Evolutionary conservation across 2,329 filamentous ascomycete species (phyloP), one percentile per base, ranked within the genome.

Genomic region (Alternaria atra): DNA sequence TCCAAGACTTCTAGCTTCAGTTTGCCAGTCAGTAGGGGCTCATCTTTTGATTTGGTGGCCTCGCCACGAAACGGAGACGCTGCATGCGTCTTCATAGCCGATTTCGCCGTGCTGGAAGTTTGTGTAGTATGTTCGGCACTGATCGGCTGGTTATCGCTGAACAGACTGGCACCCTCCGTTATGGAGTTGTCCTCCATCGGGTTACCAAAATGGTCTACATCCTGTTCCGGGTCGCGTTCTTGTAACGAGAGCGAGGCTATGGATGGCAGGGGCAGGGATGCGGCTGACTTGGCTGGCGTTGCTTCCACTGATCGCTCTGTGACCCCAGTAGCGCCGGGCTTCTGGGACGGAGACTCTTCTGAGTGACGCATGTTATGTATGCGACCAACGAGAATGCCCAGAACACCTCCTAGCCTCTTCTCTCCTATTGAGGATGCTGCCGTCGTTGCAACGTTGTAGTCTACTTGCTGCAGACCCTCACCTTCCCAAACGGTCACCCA

Each of bases 1-100:
- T 93, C 91, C 9, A 95, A 81, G 2, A 84, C 87, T 60, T 91
- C 88, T n/a, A 95, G 80, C 62, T 83, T 86, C 15, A 95, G 80
- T 68, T 87, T 87, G 34, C 84, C 84, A 32, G 86, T 83, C 2
- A 87, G 77, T 20, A 81, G 77, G 42, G 81, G 81, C 64, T 79
- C 73, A 17, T 39, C 13, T 58, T 57, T 20, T 55, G 39, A 29
- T 44, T 20, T 50, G n/a, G 15, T 35, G 39, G 44, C 43, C 29
- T 52, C 53, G 32, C 30, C 37, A 23, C 61, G 37, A 17, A 32
- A 34, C n/a, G 53, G 40, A 25, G 61, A 48, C 8, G 44, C 46
- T 10, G 40, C 48, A 37, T 43, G 35, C 32, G 39, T 47, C 50
- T 60, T 63, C 7, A 40, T 52, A 6, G 61, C 37, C 6, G 65